Evolutionary conservation across 371 early-diverging fungal genomes (phyloP).

Genomic region (Sporodiniella umbellata): DNA sequence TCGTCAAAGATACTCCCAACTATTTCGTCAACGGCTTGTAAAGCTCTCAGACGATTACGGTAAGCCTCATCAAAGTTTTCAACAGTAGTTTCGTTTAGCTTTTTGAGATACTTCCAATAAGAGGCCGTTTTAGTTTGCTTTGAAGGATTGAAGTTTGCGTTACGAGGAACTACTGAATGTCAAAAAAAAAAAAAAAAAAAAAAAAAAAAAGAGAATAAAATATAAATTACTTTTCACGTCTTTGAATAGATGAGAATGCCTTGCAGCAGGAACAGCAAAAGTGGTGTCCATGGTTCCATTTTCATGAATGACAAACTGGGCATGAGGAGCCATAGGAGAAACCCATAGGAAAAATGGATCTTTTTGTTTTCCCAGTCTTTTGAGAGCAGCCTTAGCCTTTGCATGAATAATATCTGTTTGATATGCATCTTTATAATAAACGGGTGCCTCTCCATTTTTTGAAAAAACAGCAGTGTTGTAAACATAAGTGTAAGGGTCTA

Average conservation of each 20-base stretch:
- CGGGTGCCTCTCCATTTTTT: conserved; percentile 50
- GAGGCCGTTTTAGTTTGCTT: conserved; percentile 52
- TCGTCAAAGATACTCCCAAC: conserved; percentile 53
- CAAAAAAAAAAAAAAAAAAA: not conserved
- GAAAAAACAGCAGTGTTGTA: conserved; percentile 60
- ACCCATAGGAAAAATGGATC: conserved; percentile 59
- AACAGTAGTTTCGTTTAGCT: conserved; percentile 31
- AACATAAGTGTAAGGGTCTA: conserved; percentile 61
- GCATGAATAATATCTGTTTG: conserved; percentile 64
- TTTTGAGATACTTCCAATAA: conserved; percentile 48
- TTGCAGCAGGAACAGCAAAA: conserved; percentile 48
- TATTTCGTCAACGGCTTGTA: conserved; percentile 66
- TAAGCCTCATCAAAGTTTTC: conserved; percentile 52
- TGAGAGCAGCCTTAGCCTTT: conserved; percentile 50
- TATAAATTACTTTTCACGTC: conserved; percentile 38
- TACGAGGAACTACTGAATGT: conserved; percentile 46
- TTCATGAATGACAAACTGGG: conserved; percentile 28
- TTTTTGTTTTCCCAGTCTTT: conserved; percentile 35
- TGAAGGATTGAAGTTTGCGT: conserved; percentile 58
- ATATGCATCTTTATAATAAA: conserved; percentile 45
- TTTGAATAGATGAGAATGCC: conserved; percentile 51
- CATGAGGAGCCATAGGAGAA: conserved; percentile 34
- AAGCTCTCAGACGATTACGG: conserved; percentile 55
- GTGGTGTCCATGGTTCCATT: conserved; percentile 23
- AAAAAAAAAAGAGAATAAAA: too few species aligned